Evolutionary conservation across 495 filamentous ascomycete species (phyloP).

Genomic region (Neurospora terricola): DNA sequence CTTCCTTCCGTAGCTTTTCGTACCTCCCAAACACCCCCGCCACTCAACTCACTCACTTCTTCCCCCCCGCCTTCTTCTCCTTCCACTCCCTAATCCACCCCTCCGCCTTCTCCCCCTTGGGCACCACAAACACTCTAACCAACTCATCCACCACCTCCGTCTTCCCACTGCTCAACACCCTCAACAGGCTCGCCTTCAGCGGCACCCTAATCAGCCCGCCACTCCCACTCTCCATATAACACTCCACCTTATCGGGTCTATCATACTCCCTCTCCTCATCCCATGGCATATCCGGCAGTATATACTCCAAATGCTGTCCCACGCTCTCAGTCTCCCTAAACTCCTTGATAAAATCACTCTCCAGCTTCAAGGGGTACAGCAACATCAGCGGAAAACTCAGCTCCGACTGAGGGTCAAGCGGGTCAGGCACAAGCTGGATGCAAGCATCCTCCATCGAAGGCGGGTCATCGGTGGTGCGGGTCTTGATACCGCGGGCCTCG

Average conservation of each 20-base stretch:
- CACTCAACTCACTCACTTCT: background rate
- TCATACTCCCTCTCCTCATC: slow-evolving; percentile 61
- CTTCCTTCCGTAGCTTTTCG: too few species aligned
- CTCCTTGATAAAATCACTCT: slow-evolving; percentile 83
- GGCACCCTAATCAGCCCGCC: slow-evolving; percentile 84
- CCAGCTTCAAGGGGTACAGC: slow-evolving; percentile 65
- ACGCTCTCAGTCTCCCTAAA: slow-evolving; percentile 65
- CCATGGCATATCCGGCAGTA: slow-evolving; percentile 70
- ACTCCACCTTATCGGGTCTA: slow-evolving; percentile 53
- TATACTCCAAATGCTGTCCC: slow-evolving; percentile 63
- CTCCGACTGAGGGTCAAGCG: slow-evolving; percentile 56
- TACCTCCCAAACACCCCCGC: too few species aligned
- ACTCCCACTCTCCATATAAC: slow-evolving; percentile 71
- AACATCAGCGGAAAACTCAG: slow-evolving; percentile 72
- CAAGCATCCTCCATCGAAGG: slow-evolving; percentile 77
- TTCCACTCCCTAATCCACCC: slow-evolving; percentile 83
- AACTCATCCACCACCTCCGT: slow-evolving; percentile 82
- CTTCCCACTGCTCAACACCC: slow-evolving; percentile 65
- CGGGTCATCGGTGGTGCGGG: slow-evolving; percentile 53
- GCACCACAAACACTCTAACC: slow-evolving; percentile 71
- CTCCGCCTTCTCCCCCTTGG: slow-evolving; percentile 45
- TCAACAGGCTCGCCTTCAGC: slow-evolving; percentile 67
- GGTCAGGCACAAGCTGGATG: slow-evolving; percentile 59
- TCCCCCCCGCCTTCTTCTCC: slow-evolving; percentile 43
- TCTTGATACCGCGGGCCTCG: slow-evolving; percentile 59